Evolutionary conservation across 768 basidiomycete species (phyloP).

Genomic region (Xerocomus potaroensis): DNA sequence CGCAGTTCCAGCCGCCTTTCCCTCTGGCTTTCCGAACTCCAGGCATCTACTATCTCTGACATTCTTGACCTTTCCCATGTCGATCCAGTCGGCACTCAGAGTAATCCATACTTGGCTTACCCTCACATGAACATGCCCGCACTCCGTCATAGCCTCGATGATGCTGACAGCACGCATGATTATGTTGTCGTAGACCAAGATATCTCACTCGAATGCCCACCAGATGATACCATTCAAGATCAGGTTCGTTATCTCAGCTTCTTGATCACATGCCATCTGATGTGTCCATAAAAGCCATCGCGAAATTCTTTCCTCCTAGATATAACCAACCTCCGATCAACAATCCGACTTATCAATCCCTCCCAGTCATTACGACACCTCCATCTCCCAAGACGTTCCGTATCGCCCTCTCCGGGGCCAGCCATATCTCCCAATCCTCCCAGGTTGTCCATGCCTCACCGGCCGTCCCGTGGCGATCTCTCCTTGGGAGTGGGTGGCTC

Average conservation of each 20-base stretch:
- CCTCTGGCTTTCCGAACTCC: constrained; percentile 43
- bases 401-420: constrained; percentile 38
- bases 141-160: constrained; percentile 29
- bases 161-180: constrained; percentile 34
- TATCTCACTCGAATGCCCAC: constrained; percentile 24
- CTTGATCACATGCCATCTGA: constrained; percentile 19
- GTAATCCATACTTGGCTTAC: constrained; percentile 41
- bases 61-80: constrained; percentile 18
- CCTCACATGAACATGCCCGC: constrained; percentile 32
- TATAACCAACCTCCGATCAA: constrained; percentile 29
- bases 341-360: constrained; percentile 34
- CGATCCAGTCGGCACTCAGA: constrained; percentile 26
- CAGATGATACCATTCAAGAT: constrained; percentile 11
- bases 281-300: constrained; percentile 19
- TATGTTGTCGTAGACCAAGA: constrained; percentile 40
- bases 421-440: constrained; percentile 34
- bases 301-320: constrained; percentile 19
- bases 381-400: constrained; percentile 39
- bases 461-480: constrained; percentile 25
- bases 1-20: constrained; percentile 39
- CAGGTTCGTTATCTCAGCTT: constrained; percentile 28
- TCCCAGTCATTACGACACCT: constrained; percentile 39
- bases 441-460: constrained; percentile 43
- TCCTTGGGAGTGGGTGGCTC: constrained; percentile 26
- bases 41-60: constrained; percentile 12